A percentile compares a stretch with the other conserved stretches of the same genome.
Conservation (phyloP, 2,329 filamentous ascomycete genomes). For the Botrytis fabae region DNA sequence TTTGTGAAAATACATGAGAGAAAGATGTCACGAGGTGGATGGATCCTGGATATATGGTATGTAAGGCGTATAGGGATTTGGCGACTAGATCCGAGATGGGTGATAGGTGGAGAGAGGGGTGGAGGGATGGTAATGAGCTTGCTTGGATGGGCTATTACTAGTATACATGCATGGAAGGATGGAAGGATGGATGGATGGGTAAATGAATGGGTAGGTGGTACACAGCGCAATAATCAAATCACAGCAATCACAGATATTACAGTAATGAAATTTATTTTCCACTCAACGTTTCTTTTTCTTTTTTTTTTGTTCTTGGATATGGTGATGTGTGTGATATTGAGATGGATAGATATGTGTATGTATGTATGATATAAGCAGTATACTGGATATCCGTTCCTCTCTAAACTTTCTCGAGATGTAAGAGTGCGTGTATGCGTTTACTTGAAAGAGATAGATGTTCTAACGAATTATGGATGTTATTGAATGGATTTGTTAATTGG, state of each 20-base stretch:
- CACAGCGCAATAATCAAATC: not conserved
- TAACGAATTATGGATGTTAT: too few relatives aligned
- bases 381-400: too few relatives aligned
- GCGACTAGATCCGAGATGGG: not conserved
- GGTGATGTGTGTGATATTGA: too few relatives aligned
- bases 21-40: not conserved
- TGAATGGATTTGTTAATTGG: too few relatives aligned
- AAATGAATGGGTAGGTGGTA: not conserved
- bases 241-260: not conserved
- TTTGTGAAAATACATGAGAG: not conserved
- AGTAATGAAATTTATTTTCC: not conserved
- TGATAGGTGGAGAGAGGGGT: too few relatives aligned
- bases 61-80: not conserved
- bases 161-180: not conserved
- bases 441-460: too few relatives aligned
- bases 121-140: not conserved
- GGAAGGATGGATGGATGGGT: not conserved
- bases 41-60: not conserved
- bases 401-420: too few relatives aligned
- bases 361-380: too few relatives aligned
- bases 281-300: too few relatives aligned
- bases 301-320: too few relatives aligned
- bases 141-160: not conserved
- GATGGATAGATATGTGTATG: too few relatives aligned
- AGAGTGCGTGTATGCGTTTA: too few relatives aligned